phyloP scores from a whole-genome alignment of 2,329 filamentous ascomycete genomes.

The Aureobasidium melanogenum region DNA sequence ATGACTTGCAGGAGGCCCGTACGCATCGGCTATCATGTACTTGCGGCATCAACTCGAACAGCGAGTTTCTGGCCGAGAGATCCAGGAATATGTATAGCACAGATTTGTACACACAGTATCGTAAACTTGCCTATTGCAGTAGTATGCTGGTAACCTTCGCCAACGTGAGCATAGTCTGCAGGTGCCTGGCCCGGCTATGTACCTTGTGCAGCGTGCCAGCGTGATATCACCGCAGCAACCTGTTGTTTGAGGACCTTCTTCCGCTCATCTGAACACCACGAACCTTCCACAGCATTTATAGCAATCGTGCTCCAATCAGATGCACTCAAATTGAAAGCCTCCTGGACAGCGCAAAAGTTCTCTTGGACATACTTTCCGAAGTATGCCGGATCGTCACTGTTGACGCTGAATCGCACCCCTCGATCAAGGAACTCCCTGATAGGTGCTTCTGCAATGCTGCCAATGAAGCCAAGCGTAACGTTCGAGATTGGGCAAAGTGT shows the following conservation, averaged over 20 bases:
- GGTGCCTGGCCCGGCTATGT: neutral
- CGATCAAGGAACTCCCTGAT: neutral
- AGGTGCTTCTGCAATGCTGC: neutral
- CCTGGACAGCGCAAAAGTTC: constrained; percentile 5
- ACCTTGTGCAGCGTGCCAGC: neutral
- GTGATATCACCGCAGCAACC: neutral
- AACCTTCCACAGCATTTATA: neutral
- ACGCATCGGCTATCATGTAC: neutral
- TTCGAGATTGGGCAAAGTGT: constrained; percentile 10
- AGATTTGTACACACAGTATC: neutral
- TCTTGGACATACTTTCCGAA: constrained; percentile 6
- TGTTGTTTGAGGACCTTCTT: neutral
- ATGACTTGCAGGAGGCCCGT: neutral
- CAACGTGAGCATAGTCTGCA: neutral
- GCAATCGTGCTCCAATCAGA: neutral
- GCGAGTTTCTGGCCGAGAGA: neutral
- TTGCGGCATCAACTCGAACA: neutral
- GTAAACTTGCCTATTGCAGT: neutral
- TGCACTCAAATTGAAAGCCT: neutral
- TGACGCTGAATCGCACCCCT: neutral
- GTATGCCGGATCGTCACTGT: constrained; percentile 10
- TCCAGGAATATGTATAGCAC: neutral
- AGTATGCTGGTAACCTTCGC: neutral
- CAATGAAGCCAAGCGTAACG: neutral
- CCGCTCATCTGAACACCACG: constrained; percentile 1